Percentiles rank a stretch among this genome's conserved stretches.
These are phyloP conservation scores for Phytopythium boreale DNA, from an alignment of 352 stramenopile species.

Conservation along the genomic window DNA sequence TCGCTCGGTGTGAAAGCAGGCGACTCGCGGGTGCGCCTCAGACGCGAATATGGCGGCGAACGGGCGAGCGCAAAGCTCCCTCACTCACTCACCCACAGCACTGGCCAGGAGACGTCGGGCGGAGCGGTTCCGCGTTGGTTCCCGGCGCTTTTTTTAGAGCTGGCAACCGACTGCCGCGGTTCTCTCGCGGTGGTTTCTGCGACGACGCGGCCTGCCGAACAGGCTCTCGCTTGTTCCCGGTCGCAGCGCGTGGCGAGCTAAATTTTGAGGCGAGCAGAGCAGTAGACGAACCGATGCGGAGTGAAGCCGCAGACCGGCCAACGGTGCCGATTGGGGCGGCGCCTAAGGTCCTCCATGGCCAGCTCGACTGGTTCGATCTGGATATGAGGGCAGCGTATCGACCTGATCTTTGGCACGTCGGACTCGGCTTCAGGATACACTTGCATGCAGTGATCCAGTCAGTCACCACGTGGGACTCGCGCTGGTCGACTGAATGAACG, in stretches of 20 bases:
- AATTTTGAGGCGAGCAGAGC: not conserved
- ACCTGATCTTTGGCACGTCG: not conserved
- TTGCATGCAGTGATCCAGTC: not conserved
- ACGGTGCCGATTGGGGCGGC: not conserved
- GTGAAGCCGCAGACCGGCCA: not conserved
- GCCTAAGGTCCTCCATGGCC: not conserved
- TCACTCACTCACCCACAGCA: not conserved
- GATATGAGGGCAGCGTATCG: not conserved
- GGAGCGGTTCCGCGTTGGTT: not conserved
- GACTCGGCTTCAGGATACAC: not conserved
- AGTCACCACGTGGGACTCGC: not conserved
- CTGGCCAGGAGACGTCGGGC: not conserved
- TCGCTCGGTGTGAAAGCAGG: not conserved
- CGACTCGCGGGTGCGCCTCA: not conserved
- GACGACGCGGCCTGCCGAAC: not conserved
- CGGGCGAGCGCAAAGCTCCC: not conserved
- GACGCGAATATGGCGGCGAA: not conserved
- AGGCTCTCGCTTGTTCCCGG: not conserved
- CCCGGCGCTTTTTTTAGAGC: conserved; percentile 1
- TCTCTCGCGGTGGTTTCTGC: not conserved
- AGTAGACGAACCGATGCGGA: not conserved
- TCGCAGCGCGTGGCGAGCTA: not conserved
- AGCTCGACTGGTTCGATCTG: conserved; percentile 1
- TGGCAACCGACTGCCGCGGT: not conserved
- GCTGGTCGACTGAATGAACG: not conserved